A percentile compares a stretch with the other conserved stretches of the same genome.
These are phyloP conservation scores for Yarrowia porcina DNA, from an alignment of 805 yeast genomes.

Conservation along the genomic window DNA sequence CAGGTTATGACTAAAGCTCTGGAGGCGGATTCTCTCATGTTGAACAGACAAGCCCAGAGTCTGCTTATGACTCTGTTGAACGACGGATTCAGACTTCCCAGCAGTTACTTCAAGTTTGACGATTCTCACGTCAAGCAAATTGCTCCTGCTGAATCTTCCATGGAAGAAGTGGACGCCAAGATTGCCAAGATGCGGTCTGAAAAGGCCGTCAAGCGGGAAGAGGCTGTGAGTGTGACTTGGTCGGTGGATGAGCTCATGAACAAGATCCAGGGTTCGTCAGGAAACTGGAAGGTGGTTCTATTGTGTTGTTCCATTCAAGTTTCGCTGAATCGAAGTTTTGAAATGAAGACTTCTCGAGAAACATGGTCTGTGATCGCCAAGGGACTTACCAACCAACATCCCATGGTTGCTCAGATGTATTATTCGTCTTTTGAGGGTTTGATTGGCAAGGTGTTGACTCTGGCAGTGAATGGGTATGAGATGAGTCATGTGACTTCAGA, in stretches of 20 bases:
- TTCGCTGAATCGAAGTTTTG: background rate
- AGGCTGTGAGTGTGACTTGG: conserved; percentile 23
- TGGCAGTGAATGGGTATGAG: conserved; percentile 4
- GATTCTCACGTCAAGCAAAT: conserved; percentile 25
- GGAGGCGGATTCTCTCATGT: conserved; percentile 52
- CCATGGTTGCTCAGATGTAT: conserved; percentile 11
- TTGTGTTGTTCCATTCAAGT: conserved; percentile 10
- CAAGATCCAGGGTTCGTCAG: background rate
- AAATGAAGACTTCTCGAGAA: background rate
- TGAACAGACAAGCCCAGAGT: conserved; percentile 45
- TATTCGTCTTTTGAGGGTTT: background rate
- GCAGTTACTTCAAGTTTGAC: conserved; percentile 31
- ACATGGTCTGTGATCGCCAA: conserved; percentile 4
- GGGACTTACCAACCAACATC: conserved; percentile 10
- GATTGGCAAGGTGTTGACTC: conserved; percentile 2
- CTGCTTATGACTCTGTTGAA: conserved; percentile 34
- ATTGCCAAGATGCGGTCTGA: conserved; percentile 27
- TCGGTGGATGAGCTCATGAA: conserved; percentile 5
- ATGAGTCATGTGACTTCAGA: conserved; percentile 2
- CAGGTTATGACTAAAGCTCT: conserved; percentile 53
- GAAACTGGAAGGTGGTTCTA: conserved; percentile 14
- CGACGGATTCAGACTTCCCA: conserved; percentile 48
- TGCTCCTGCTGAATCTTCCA: conserved; percentile 25
- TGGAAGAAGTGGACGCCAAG: conserved; percentile 12
- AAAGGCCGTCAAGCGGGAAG: conserved; percentile 28